Evolutionary conservation across 257 asterid species (phyloP).

Genomic region (Coffea eugenioides): DNA sequence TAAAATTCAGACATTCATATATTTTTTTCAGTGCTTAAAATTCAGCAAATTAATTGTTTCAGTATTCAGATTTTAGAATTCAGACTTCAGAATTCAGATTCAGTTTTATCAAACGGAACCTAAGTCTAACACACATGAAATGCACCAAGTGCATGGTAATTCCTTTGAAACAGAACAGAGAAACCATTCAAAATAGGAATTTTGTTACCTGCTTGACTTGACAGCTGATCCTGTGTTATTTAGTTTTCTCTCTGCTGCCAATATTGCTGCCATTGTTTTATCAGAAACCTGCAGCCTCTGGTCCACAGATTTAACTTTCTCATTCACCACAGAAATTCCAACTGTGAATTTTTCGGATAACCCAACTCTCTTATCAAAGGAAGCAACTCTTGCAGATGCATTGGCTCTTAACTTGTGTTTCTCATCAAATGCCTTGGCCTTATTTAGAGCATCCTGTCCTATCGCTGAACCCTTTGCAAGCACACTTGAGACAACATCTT

Average conservation of each 20-base stretch:
- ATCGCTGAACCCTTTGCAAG: conserved; percentile 91
- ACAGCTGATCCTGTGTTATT: conserved; percentile 96
- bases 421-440: conserved; percentile 96
- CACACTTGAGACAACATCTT: conserved; percentile 85
- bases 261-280: conserved; percentile 89
- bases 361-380: conserved; percentile 84
- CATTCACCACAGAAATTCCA: conserved; percentile 85
- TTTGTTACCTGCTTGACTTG: conserved; percentile 81
- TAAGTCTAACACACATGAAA: not conserved
- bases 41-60: too few species aligned
- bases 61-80: too few species aligned
- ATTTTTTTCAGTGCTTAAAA: too few species aligned
- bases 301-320: conserved; percentile 91
- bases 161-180: not conserved
- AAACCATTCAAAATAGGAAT: not conserved
- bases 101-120: too few species aligned
- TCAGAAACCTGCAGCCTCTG: conserved; percentile 93
- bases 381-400: conserved; percentile 88
- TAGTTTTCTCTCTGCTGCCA: conserved; percentile 92
- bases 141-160: not conserved
- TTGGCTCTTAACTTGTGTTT: conserved; percentile 79
- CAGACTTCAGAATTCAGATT: too few species aligned
- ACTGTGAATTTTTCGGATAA: conserved; percentile 76
- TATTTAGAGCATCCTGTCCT: conserved; percentile 85
- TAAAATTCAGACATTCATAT: too few species aligned